Conservation (phyloP, 495 filamentous ascomycete species). For the Eremomyces bilateralis region DNA sequence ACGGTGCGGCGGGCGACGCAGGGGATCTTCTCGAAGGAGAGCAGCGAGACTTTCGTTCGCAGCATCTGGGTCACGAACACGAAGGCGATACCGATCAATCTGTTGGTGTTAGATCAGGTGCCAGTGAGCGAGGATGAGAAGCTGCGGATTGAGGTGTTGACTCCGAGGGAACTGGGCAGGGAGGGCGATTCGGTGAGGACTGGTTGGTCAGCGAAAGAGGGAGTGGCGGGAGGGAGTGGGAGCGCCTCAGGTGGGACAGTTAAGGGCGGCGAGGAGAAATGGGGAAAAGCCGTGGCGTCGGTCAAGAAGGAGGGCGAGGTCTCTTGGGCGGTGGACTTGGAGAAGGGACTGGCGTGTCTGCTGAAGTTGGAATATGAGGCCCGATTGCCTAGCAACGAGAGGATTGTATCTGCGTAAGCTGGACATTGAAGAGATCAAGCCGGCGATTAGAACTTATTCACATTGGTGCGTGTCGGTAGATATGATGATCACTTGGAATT, state of each 20-base stretch:
- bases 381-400: conserved; percentile 28
- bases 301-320: conserved; percentile 40
- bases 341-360: conserved; percentile 31
- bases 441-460: too few species aligned
- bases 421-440: too few species aligned
- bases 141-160: conserved; percentile 29
- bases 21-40: conserved; percentile 34
- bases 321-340: conserved; percentile 34
- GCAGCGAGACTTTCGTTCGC: conserved; percentile 34
- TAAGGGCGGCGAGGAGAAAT: conserved; percentile 12
- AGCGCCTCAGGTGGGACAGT: conserved; percentile 3
- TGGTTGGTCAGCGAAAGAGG: conserved; percentile 13
- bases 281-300: conserved; percentile 26
- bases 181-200: conserved; percentile 23
- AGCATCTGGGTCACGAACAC: conserved; percentile 37
- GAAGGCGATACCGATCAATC: conserved; percentile 25
- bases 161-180: conserved; percentile 28
- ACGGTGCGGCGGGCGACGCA: conserved; percentile 29
- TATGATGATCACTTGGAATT: too few species aligned
- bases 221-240: too few species aligned
- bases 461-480: too few species aligned
- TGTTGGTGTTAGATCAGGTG: conserved; percentile 42
- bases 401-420: conserved; percentile 9
- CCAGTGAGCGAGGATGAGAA: conserved; percentile 45
- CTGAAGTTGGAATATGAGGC: conserved; percentile 43